Conservation (phyloP, 1,284 basidiomycete species). For the Butyriboletus appendiculatus region DNA sequence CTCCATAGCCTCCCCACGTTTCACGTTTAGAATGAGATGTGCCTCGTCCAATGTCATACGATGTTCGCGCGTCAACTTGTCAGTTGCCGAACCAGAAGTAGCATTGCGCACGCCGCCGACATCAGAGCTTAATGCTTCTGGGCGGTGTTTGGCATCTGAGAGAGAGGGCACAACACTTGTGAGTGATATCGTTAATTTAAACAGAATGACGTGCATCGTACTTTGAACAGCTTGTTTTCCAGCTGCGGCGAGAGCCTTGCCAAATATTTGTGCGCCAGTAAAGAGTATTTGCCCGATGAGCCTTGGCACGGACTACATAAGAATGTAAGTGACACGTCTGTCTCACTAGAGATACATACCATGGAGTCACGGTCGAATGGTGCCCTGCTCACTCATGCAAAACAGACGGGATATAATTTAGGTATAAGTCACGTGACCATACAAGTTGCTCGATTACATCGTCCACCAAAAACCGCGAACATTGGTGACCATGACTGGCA, state of each 20-base stretch:
- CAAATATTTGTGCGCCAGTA: slow-evolving; percentile 82
- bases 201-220: slow-evolving; percentile 45
- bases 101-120: slow-evolving; percentile 73
- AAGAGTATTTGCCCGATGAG: slow-evolving; percentile 83
- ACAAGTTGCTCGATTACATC: slow-evolving; percentile 9
- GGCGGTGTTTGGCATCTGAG: slow-evolving; percentile 80
- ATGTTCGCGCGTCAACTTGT: slow-evolving; percentile 79
- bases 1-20: slow-evolving; percentile 73
- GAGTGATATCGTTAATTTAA: slow-evolving; percentile 2
- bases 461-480: too few species aligned
- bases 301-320: slow-evolving; percentile 68
- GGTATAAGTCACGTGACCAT: slow-evolving; percentile 23
- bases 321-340: neutral
- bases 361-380: slow-evolving; percentile 17
- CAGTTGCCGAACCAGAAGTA: slow-evolving; percentile 69
- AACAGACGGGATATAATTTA: neutral
- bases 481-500: slow-evolving; percentile 21
- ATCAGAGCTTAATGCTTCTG: slow-evolving; percentile 62
- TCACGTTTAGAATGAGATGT: slow-evolving; percentile 89
- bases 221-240: slow-evolving; percentile 93
- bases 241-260: slow-evolving; percentile 90
- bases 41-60: slow-evolving; percentile 98
- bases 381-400: neutral
- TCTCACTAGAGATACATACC: slow-evolving; percentile 21
- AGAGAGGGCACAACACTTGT: neutral